phyloP scores from a whole-genome alignment of 345 rosid genomes.

The Eucalyptus paniculata region DNA sequence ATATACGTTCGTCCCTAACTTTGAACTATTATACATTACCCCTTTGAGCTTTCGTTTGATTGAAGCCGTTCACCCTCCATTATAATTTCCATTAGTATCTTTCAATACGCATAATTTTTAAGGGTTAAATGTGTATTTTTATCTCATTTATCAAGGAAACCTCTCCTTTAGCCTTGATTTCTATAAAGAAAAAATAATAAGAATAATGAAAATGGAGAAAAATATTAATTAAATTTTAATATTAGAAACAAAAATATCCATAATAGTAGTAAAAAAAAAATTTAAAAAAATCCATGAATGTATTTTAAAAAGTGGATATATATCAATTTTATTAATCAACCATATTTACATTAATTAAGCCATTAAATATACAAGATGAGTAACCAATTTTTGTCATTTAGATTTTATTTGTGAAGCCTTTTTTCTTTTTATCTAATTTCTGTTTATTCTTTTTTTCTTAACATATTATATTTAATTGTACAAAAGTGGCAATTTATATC shows the following conservation, averaged over 20 bases:
- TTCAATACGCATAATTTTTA: neutral
- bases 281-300: neutral
- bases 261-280: neutral
- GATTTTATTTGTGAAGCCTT: neutral
- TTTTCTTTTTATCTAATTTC: neutral
- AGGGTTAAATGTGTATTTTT: neutral
- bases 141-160: neutral
- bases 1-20: neutral
- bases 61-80: neutral
- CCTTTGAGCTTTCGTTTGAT: neutral
- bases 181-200: neutral
- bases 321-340: neutral
- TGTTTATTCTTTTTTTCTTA: neutral
- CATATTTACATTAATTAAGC: neutral
- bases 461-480: neutral
- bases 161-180: neutral
- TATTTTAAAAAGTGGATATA: neutral
- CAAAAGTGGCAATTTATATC: neutral
- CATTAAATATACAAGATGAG: neutral
- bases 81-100: neutral
- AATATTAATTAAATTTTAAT: neutral
- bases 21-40: neutral
- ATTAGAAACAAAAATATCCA: neutral
- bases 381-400: neutral
- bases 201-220: neutral